phyloP scores from a whole-genome alignment of 371 early-diverging fungal genomes.

The Mortierella sp. region DNA sequence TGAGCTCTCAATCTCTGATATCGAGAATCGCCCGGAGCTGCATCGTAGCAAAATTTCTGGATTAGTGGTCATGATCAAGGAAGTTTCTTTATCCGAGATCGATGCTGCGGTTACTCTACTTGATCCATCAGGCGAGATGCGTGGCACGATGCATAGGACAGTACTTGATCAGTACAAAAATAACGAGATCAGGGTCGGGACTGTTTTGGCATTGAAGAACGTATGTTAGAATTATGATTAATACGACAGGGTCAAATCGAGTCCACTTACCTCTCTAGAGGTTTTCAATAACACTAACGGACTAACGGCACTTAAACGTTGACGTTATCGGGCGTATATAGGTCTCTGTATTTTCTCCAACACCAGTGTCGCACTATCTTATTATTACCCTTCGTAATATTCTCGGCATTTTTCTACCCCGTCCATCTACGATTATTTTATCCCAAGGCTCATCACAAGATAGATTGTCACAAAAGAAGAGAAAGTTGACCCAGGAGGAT shows the following conservation, averaged over 20 bases:
- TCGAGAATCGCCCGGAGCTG: conserved; percentile 22
- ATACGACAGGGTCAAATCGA: too few relatives aligned
- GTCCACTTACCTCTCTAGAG: too few relatives aligned
- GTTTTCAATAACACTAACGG: too few relatives aligned
- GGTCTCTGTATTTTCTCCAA: conserved; percentile 51
- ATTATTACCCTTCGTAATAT: conserved; percentile 47
- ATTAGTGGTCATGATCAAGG: conserved; percentile 46
- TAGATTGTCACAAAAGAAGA: conserved; percentile 30
- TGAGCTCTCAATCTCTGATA: conserved; percentile 33
- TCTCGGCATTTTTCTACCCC: conserved; percentile 21
- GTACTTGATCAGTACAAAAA: conserved; percentile 52
- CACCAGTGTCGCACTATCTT: conserved; percentile 43
- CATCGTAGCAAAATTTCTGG: conserved; percentile 32
- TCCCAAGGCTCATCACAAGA: conserved; percentile 49
- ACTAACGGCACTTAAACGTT: too few relatives aligned
- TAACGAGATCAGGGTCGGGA: conserved; percentile 50
- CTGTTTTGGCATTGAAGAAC: conserved; percentile 38
- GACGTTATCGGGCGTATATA: neutral
- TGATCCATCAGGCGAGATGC: conserved; percentile 56
- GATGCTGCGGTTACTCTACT: conserved; percentile 46
- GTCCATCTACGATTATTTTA: conserved; percentile 13
- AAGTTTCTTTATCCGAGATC: conserved; percentile 34
- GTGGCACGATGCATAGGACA: conserved; percentile 35
- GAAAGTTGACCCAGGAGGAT: neutral
- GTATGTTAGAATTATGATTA: conserved; percentile 7